phyloP scores from a whole-genome alignment of 1,284 basidiomycete species.

The Ganoderma sp. region DNA sequence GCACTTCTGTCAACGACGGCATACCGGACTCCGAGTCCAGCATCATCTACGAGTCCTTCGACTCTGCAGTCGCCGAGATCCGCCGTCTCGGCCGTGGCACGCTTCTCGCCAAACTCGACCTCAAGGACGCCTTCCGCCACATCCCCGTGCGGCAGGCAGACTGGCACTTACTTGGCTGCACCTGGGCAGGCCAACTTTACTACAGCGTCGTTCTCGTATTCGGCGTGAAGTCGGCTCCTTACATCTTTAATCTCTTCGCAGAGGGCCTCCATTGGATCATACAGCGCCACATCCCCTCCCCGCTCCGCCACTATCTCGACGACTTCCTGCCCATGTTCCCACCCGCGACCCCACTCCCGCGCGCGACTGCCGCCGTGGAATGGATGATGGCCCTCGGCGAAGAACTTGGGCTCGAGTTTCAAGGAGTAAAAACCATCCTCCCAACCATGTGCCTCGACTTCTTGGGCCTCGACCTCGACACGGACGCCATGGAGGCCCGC shows the following conservation, averaged over 20 bases:
- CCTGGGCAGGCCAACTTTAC: slow-evolving; percentile 41
- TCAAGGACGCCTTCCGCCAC: slow-evolving; percentile 45
- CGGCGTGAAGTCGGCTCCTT: slow-evolving; percentile 37
- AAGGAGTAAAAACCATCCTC: slow-evolving; percentile 3
- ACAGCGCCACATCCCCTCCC: slow-evolving; percentile 13
- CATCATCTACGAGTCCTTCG: slow-evolving; percentile 40
- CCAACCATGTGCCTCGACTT: slow-evolving; percentile 12
- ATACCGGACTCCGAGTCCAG: slow-evolving; percentile 42
- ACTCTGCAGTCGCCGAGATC: slow-evolving; percentile 18
- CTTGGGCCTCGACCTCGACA: slow-evolving; percentile 19
- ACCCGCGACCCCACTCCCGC: neutral
- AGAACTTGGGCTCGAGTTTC: slow-evolving; percentile 18
- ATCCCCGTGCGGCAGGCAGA: slow-evolving; percentile 43
- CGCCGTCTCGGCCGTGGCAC: slow-evolving; percentile 37
- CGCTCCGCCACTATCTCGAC: slow-evolving; percentile 16
- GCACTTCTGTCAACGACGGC: slow-evolving; percentile 46
- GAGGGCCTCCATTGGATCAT: slow-evolving; percentile 47
- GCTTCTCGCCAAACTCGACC: slow-evolving; percentile 47
- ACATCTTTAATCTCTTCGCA: slow-evolving; percentile 49
- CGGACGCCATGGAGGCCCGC: slow-evolving; percentile 16
- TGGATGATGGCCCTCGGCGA: slow-evolving; percentile 16
- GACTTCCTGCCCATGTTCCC: slow-evolving; percentile 20
- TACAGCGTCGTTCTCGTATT: slow-evolving; percentile 41
- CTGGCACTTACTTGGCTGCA: slow-evolving; percentile 44
- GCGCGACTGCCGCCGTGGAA: neutral